Base-by-base conservation (phyloP, 2,329 filamentous ascomycete species). In the Aspergillus bombycis region DNA sequence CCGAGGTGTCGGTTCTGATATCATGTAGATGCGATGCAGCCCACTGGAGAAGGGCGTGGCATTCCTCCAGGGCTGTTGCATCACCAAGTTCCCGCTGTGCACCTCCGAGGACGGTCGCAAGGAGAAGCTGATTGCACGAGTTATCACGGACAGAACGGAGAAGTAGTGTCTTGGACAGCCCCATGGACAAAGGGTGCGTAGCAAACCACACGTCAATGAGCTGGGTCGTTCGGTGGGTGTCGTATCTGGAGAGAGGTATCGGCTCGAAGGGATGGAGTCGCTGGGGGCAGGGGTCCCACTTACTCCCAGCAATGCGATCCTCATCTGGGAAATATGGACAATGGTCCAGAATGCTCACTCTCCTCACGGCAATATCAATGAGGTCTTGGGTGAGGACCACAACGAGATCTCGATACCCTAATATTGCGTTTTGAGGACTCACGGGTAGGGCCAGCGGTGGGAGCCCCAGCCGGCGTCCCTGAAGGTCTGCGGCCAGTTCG, bases 181-280 rank as follows among this genome's bases (percentile, higher is more conserved):
- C 10, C 8, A 54, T 43, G 8, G 59, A 61, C n/a, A 61, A 34
- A 3, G 59, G 59, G 43, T 61, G 59, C 26, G 32, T 61, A 26
- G 50, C 32, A 19, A 61, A 56, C 53, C 59, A 61, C 30, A 61
- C 38, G n/a, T 61, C 59, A 16, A 61, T 36, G 32, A 56, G 30
- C 53, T 61, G 59, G 1, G 52, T 19, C 32, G 50, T 46, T 16
- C 32, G 36, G 54, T 57, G 38, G 19, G 1, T 41, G 38, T 19
- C 19, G 19, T 41, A 41, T 19, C 19, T 19, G 7, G 38, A 14
- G 5, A 41, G 38, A 19, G 38, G 38, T 19, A n/a, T 41, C 14
- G 12, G 38, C 38, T 41, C 14, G 38, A 41, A 19, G 38, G 38
- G 38, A 41, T 41, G 9, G 30, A 11, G 38, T 19, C 38, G 38